A percentile compares a stretch with the other conserved stretches of the same genome.
Conservation (phyloP, 1,284 basidiomycete species). For the Macrocystidia cucumis region DNA sequence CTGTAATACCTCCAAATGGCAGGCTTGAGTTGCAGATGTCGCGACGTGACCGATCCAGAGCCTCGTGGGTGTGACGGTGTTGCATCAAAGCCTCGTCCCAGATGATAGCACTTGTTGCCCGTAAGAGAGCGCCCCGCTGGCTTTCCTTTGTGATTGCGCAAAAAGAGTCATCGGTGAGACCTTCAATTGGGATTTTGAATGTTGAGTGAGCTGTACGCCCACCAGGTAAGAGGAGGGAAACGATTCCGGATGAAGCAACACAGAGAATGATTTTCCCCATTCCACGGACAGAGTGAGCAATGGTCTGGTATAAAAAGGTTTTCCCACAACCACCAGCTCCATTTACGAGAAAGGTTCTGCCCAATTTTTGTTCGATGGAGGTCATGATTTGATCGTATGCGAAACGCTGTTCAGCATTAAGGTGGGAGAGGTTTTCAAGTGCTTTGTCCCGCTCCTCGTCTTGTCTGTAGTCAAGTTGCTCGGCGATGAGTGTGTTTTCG, state of each 20-base stretch:
- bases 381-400: conserved; percentile 24
- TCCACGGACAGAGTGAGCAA: conserved; percentile 22
- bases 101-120: conserved; percentile 19
- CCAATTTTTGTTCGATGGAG: conserved; percentile 17
- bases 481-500: conserved; percentile 26
- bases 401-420: conserved; percentile 30
- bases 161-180: conserved; percentile 14
- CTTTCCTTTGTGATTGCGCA: conserved; percentile 22
- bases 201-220: conserved; percentile 4
- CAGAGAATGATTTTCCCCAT: conserved; percentile 27
- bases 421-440: conserved; percentile 10
- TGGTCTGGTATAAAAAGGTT: conserved; percentile 35
- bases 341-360: conserved; percentile 32
- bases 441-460: conserved; percentile 8
- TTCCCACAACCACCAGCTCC: conserved; percentile 42
- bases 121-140: conserved; percentile 18
- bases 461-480: conserved; percentile 27
- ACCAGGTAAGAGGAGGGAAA: conserved; percentile 18
- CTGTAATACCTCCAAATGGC: conserved; percentile 32
- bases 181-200: conserved; percentile 3
- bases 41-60: conserved; percentile 22
- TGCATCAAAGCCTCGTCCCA: conserved; percentile 32
- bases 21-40: conserved; percentile 19
- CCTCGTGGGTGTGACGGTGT: conserved; percentile 20
- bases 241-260: conserved; percentile 38